These are phyloP conservation scores for Stemphylium lycopersici DNA, from an alignment of 2,329 filamentous ascomycete genomes.

Conservation along the genomic window DNA sequence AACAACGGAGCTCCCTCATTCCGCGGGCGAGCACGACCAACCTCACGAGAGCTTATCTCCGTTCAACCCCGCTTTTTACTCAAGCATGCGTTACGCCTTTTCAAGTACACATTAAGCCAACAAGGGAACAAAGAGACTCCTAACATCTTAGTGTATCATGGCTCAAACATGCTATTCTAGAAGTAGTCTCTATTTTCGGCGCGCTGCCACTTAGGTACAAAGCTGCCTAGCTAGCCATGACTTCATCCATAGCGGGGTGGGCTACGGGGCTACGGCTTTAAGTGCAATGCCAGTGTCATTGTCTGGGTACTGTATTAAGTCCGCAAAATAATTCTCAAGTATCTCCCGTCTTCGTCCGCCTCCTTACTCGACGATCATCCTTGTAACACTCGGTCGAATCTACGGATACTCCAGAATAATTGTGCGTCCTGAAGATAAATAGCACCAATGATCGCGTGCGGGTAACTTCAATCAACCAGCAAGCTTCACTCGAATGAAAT, in stretches of 20 bases:
- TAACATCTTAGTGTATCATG: no score
- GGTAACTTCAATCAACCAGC: background rate
- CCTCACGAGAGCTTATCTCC: background rate
- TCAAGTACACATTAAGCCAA: no score
- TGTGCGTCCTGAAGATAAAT: background rate
- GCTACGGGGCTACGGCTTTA: background rate
- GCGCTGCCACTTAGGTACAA: background rate
- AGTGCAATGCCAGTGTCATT: constrained; percentile 6
- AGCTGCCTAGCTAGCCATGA: background rate
- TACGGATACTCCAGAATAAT: background rate
- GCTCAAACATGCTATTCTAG: background rate
- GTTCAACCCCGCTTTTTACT: background rate
- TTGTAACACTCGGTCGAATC: background rate
- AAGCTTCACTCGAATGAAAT: background rate
- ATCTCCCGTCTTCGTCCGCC: background rate
- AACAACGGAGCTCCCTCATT: background rate
- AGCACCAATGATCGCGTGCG: background rate
- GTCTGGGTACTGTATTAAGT: background rate
- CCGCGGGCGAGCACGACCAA: background rate
- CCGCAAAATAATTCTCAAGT: background rate
- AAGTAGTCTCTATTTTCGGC: background rate
- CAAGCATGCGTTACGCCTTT: background rate
- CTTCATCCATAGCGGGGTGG: constrained; percentile 3
- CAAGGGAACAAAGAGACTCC: background rate
- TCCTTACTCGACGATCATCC: background rate